Conservation (phyloP, 192 early-diverging fungal genomes). For the Linderina pennispora region DNA sequence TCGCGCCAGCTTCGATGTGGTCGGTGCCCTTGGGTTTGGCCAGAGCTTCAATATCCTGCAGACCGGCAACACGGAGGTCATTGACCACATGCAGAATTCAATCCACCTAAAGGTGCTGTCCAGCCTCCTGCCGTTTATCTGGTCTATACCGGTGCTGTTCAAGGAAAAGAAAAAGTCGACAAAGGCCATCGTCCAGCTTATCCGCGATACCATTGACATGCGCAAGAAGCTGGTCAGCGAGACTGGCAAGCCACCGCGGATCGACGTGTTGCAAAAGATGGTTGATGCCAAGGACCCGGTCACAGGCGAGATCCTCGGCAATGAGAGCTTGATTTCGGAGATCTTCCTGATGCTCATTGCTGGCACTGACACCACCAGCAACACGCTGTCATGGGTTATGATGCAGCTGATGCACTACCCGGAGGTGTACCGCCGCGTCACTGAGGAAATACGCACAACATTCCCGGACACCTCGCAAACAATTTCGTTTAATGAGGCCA, state of each 20-base stretch:
- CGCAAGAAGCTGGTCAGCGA: neutral
- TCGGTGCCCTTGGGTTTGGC: constrained; percentile 34
- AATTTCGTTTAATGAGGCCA: constrained; percentile 5
- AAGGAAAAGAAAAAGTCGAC: neutral
- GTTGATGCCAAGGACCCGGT: constrained; percentile 17
- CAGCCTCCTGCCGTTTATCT: constrained; percentile 3
- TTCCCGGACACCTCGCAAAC: constrained; percentile 1
- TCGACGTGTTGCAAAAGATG: constrained; percentile 14
- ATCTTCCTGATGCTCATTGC: constrained; percentile 18
- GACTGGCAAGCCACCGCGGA: neutral
- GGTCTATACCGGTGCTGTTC: constrained; percentile 5
- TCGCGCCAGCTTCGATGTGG: constrained; percentile 28
- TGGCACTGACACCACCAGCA: constrained; percentile 18
- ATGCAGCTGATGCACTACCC: constrained; percentile 12
- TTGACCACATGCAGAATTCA: constrained; percentile 10
- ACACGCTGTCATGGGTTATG: constrained; percentile 6
- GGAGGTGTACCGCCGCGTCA: neutral
- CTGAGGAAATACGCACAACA: neutral
- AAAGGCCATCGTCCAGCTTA: constrained; percentile 1
- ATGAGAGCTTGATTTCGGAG: constrained; percentile 11
- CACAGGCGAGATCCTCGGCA: constrained; percentile 13
- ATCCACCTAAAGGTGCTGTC: constrained; percentile 3
- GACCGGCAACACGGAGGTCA: constrained; percentile 8
- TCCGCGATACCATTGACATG: neutral
- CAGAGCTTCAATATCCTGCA: constrained; percentile 11